phyloP scores from a whole-genome alignment of 2,329 filamentous ascomycete genomes.

The Scedosporium apiospermum region DNA sequence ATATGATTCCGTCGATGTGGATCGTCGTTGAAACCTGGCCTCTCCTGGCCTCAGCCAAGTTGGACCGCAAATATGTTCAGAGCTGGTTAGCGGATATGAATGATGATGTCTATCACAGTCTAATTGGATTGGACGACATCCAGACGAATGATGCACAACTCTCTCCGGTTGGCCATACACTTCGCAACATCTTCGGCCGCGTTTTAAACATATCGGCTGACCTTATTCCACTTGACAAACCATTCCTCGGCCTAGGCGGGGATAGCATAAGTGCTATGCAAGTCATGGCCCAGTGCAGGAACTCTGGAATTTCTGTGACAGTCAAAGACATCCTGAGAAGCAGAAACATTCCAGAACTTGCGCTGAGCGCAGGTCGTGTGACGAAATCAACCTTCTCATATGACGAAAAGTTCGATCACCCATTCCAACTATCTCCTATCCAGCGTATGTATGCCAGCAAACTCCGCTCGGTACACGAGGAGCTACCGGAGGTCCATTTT shows the following conservation, averaged over 20 bases:
- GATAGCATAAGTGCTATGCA: conserved; percentile 35
- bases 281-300: conserved; percentile 27
- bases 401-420: conserved; percentile 14
- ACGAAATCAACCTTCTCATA: neutral
- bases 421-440: conserved; percentile 32
- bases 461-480: conserved; percentile 16
- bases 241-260: conserved; percentile 30
- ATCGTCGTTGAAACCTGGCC: conserved; percentile 18
- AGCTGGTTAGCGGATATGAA: conserved; percentile 33
- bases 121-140: conserved; percentile 22
- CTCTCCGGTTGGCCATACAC: conserved; percentile 4
- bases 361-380: neutral
- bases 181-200: conserved; percentile 26
- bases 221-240: conserved; percentile 18
- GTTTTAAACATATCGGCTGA: conserved; percentile 25
- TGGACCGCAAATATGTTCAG: conserved; percentile 25
- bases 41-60: conserved; percentile 17
- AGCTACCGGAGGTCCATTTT: conserved; percentile 23
- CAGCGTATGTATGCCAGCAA: conserved; percentile 31
- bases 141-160: neutral
- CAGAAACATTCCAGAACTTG: conserved; percentile 19
- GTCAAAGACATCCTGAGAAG: conserved; percentile 23
- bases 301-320: conserved; percentile 18
- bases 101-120: conserved; percentile 25
- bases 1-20: conserved; percentile 25